A percentile compares a stretch with the other conserved stretches of the same genome.
These are phyloP conservation scores for Colletotrichum ledebouriae DNA, from an alignment of 2,329 filamentous ascomycete species.

Conservation along the genomic window DNA sequence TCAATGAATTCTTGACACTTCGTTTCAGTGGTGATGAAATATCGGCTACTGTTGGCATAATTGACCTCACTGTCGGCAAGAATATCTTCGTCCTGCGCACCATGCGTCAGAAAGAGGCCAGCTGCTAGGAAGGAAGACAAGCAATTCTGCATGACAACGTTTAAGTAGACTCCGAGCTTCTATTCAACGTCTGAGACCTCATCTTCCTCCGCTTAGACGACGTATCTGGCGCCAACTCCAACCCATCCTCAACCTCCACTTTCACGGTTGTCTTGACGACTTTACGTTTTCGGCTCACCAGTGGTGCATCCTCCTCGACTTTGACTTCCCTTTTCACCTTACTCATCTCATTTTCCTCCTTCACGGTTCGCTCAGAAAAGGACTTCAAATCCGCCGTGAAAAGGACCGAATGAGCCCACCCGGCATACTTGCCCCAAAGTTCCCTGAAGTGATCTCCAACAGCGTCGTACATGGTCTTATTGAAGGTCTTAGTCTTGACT, in stretches of 20 bases:
- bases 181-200: conserved; percentile 33
- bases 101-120: no score
- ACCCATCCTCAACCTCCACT: conserved; percentile 31
- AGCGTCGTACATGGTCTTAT: conserved; percentile 88
- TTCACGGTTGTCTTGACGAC: conserved; percentile 40
- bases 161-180: not conserved
- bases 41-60: no score
- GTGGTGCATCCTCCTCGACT: conserved; percentile 47
- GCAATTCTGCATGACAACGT: not conserved
- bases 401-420: conserved; percentile 97
- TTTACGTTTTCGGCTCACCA: conserved; percentile 41
- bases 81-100: no score
- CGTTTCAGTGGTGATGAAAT: no score
- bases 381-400: conserved; percentile 93
- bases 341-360: conserved; percentile 38
- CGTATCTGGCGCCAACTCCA: conserved; percentile 6
- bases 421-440: conserved; percentile 93
- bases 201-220: conserved; percentile 40
- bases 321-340: conserved; percentile 47
- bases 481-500: conserved; percentile 85
- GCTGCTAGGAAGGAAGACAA: no score
- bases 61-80: no score
- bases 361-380: conserved; percentile 77
- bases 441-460: conserved; percentile 90
- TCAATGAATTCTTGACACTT: no score